Evolutionary conservation across 192 early-diverging fungal species (phyloP).

Genomic region (Bifiguratus adelaidae): DNA sequence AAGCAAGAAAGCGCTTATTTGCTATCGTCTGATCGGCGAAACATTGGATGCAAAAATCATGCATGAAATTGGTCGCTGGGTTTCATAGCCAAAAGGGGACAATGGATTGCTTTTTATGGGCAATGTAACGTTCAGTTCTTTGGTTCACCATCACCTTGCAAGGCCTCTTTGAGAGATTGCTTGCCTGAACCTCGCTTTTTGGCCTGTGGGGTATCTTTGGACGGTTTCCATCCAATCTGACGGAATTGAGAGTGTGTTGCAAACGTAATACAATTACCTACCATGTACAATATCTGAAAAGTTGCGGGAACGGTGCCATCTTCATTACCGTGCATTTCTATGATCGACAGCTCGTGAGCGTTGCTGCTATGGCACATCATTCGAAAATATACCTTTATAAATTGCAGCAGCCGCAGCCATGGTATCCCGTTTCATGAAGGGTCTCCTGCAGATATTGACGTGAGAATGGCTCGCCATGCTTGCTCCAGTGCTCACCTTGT

Average conservation of each 20-base stretch:
- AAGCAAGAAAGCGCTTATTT: no score
- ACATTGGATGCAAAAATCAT: no score
- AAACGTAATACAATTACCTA: no score
- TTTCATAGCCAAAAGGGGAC: no score
- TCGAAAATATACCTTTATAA: conserved; percentile 60
- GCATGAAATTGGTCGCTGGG: no score
- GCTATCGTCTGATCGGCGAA: no score
- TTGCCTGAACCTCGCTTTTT: conserved; percentile 69
- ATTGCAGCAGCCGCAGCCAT: conserved; percentile 75
- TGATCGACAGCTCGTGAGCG: neutral
- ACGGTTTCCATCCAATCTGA: conserved; percentile 93
- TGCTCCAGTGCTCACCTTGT: conserved; percentile 30
- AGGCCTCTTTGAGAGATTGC: conserved; percentile 64
- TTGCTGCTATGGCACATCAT: no score
- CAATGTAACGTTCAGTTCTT: no score
- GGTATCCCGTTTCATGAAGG: conserved; percentile 72
- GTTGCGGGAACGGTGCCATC: conserved; percentile 90
- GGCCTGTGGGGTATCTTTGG: conserved; percentile 74
- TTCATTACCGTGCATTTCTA: conserved; percentile 77
- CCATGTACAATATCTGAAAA: conserved; percentile 73
- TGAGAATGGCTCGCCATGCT: neutral
- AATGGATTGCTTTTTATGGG: no score
- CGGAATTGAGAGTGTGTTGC: neutral
- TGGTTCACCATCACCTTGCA: conserved; percentile 14
- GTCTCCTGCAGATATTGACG: conserved; percentile 27